These are phyloP conservation scores for Dactylorhiza incarnata DNA, from an alignment of 106 monocot species.

Conservation along the genomic window DNA sequence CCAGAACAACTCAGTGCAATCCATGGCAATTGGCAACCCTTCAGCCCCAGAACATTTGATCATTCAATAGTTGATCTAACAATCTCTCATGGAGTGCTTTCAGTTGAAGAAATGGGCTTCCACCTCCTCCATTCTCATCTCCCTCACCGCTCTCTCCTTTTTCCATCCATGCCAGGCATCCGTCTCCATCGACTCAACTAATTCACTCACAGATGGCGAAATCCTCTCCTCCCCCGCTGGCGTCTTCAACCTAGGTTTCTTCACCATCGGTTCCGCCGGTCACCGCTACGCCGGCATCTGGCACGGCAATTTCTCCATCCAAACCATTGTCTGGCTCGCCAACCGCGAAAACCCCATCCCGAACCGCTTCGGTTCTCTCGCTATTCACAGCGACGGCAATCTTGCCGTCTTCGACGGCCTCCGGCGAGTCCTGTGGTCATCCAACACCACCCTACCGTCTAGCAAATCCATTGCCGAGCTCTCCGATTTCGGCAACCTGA, in stretches of 20 bases:
- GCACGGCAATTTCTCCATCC: constrained; percentile 15
- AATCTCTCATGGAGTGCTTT: neutral
- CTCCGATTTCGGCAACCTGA: constrained; percentile 17
- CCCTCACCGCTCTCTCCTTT: neutral
- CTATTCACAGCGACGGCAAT: constrained; percentile 9
- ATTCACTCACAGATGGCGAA: constrained; percentile 8
- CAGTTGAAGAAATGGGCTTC: neutral
- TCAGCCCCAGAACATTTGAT: neutral
- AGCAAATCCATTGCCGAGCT: too few relatives aligned
- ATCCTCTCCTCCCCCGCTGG: neutral
- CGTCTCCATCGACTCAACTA: neutral
- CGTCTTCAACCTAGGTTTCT: constrained; percentile 43
- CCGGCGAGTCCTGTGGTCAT: constrained; percentile 6
- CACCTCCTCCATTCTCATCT: neutral
- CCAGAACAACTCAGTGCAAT: too few relatives aligned
- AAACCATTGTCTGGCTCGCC: constrained; percentile 33
- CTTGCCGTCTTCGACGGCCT: constrained; percentile 10
- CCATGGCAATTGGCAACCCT: neutral
- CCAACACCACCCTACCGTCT: neutral
- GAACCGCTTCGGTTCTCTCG: neutral
- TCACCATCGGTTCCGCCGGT: constrained; percentile 6
- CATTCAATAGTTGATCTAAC: neutral
- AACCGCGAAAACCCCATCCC: constrained; percentile 23
- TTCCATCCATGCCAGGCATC: constrained; percentile 4
- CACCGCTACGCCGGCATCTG: constrained; percentile 31